phyloP scores from a whole-genome alignment of 2,329 filamentous ascomycete species.

The Teratosphaeria destructans region DNA sequence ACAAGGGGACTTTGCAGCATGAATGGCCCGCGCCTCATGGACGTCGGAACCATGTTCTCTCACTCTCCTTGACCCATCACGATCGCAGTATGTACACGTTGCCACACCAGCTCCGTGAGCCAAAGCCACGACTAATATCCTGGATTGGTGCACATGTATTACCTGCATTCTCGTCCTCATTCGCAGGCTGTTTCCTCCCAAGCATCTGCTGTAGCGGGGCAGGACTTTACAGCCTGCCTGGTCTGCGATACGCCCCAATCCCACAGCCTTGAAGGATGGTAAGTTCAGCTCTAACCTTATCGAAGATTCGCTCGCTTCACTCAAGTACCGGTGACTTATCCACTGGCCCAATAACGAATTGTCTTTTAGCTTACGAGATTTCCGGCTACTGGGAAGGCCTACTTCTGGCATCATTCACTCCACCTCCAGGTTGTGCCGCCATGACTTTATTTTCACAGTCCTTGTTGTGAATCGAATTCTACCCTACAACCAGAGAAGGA shows the following conservation, averaged over 20 bases:
- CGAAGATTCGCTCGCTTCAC: background rate
- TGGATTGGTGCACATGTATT: background rate
- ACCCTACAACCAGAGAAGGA: background rate
- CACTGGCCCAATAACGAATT: background rate
- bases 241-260: background rate
- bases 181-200: background rate
- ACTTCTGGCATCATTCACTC: background rate
- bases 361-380: background rate
- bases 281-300: background rate
- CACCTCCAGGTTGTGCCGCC: background rate
- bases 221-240: background rate
- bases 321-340: background rate
- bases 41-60: background rate
- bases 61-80: background rate
- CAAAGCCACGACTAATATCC: background rate
- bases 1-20: background rate
- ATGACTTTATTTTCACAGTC: background rate
- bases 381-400: background rate
- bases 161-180: background rate
- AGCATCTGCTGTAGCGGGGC: background rate
- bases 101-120: too few relatives aligned
- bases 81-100: background rate
- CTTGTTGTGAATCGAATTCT: background rate
- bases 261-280: background rate
- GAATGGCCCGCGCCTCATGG: background rate